These are phyloP conservation scores for Digitaria exilis DNA, from an alignment of 202 grass and related monocot species.

Conservation along the genomic window DNA sequence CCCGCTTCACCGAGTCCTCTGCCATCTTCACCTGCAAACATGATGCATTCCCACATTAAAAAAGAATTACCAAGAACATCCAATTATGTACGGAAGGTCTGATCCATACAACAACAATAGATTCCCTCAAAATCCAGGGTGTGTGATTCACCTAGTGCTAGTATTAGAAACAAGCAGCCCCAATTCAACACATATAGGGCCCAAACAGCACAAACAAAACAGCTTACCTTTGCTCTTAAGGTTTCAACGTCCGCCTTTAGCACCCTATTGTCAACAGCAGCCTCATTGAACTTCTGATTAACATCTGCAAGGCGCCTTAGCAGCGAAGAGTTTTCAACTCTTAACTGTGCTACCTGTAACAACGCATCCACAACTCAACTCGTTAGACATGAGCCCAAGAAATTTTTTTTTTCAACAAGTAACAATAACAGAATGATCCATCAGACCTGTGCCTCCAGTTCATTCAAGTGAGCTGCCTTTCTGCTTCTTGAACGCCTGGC, in stretches of 20 bases:
- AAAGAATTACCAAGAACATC: neutral
- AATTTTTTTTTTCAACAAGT: neutral
- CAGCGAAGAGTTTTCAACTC: conserved; percentile 80
- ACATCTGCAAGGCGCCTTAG: conserved; percentile 78
- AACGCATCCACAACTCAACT: neutral
- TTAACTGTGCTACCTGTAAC: conserved; percentile 72
- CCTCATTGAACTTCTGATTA: conserved; percentile 83
- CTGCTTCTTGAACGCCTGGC: conserved; percentile 96
- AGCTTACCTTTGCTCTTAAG: conserved; percentile 79
- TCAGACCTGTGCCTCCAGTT: conserved; percentile 80
- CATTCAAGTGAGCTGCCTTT: conserved; percentile 87
- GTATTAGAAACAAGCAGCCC: conserved; percentile 10
- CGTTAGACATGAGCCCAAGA: neutral
- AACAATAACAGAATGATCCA: neutral
- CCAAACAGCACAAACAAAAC: conserved; percentile 1
- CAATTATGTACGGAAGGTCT: neutral
- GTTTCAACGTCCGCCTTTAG: conserved; percentile 95
- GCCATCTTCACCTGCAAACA: conserved; percentile 92
- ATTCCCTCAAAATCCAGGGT: neutral
- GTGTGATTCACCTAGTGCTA: neutral
- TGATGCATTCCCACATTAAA: neutral
- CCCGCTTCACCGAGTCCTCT: conserved; percentile 83
- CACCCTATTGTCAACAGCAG: conserved; percentile 93
- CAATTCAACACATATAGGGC: neutral
- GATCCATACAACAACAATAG: neutral